These are phyloP conservation scores for Strigomonas oncopelti DNA, from an alignment of 208 protist genomes.

Conservation along the genomic window DNA sequence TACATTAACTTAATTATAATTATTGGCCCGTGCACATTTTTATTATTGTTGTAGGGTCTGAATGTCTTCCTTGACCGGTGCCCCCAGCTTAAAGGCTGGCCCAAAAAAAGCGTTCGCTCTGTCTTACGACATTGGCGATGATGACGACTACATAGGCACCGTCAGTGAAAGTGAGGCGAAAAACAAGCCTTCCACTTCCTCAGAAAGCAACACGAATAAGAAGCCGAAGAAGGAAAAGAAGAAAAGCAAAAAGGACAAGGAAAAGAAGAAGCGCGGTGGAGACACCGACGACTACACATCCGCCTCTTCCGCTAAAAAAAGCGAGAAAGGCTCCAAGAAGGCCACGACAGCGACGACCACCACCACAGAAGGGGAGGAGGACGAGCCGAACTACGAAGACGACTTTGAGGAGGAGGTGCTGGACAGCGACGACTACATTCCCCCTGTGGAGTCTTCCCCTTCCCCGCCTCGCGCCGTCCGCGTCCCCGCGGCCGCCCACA, in stretches of 20 bases:
- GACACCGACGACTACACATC: constrained; percentile 9
- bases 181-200: constrained; percentile 19
- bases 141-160: constrained; percentile 49
- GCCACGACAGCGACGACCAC: constrained; percentile 5
- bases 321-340: constrained; percentile 27
- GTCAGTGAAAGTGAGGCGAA: constrained; percentile 18
- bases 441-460: constrained; percentile 14
- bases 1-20: background rate
- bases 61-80: constrained; percentile 52
- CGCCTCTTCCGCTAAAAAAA: constrained; percentile 8
- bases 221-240: constrained; percentile 25
- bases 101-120: constrained; percentile 28
- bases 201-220: constrained; percentile 21
- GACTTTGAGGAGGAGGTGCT: constrained; percentile 26
- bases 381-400: constrained; percentile 37
- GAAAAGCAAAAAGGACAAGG: constrained; percentile 17
- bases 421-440: constrained; percentile 61
- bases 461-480: background rate
- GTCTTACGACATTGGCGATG: constrained; percentile 37
- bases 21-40: no score
- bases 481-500: constrained; percentile 13
- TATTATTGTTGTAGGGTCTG: no score
- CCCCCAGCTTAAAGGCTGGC: constrained; percentile 42
- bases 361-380: constrained; percentile 10
- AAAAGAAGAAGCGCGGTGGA: constrained; percentile 15